Conservation (phyloP, 306 rosid genomes). For the Acacia crassicarpa region DNA sequence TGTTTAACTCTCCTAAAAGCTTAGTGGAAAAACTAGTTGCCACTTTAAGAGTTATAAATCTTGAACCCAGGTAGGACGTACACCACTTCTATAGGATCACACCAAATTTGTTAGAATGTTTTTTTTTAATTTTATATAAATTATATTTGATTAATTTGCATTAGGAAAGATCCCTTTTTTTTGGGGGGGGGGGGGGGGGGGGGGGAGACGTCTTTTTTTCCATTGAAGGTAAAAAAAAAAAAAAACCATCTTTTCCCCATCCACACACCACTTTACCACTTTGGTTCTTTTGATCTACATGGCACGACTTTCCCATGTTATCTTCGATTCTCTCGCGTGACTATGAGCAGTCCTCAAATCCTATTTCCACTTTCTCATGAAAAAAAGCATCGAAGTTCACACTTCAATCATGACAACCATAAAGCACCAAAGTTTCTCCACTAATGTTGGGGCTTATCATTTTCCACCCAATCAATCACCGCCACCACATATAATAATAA, state of each 20-base stretch:
- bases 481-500: neutral
- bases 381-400: slow-evolving; percentile 58
- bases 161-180: neutral
- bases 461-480: neutral
- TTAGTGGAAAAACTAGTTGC: no score
- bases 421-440: slow-evolving; percentile 33
- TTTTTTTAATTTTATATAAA: no score
- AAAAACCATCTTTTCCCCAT: slow-evolving; percentile 26
- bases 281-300: neutral
- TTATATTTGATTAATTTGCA: neutral
- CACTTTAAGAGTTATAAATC: no score
- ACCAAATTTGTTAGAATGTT: no score
- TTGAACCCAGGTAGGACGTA: no score
- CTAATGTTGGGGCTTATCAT: slow-evolving; percentile 34
- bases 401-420: slow-evolving; percentile 76
- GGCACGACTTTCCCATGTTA: slow-evolving; percentile 29
- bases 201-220: slow-evolving; percentile 24
- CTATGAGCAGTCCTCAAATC: slow-evolving; percentile 45
- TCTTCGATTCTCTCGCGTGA: slow-evolving; percentile 49
- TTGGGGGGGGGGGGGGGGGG: no score
- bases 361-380: slow-evolving; percentile 29
- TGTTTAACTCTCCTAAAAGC: no score
- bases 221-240: neutral
- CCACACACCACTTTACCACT: slow-evolving; percentile 4
- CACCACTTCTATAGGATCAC: no score